Conservation (phyloP, 208 protist species). For the Leishmania guyanensis region DNA sequence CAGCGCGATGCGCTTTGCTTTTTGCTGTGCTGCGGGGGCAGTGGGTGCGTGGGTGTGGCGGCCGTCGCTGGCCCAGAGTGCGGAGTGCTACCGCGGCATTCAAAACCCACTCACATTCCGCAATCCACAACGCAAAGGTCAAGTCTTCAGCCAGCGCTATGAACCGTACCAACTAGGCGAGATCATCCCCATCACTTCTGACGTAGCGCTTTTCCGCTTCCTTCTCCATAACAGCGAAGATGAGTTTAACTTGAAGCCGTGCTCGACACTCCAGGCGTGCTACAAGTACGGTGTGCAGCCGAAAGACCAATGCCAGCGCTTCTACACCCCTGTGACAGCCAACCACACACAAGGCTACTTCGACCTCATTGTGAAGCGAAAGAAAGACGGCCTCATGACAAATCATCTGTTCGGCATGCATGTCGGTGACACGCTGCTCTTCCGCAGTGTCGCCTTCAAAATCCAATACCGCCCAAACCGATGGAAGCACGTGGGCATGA, state of each 20-base stretch:
- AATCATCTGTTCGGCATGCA: constrained; percentile 89
- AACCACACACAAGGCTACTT: constrained; percentile 90
- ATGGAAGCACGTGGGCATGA: constrained; percentile 92
- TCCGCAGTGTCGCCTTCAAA: constrained; percentile 83
- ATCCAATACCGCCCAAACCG: constrained; percentile 85
- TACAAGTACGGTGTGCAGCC: constrained; percentile 89
- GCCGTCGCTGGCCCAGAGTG: constrained; percentile 8
- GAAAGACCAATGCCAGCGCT: constrained; percentile 84
- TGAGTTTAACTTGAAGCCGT: constrained; percentile 87
- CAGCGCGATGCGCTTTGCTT: constrained; percentile 47
- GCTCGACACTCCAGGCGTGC: constrained; percentile 86
- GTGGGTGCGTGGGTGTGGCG: constrained; percentile 34
- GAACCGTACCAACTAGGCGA: constrained; percentile 84
- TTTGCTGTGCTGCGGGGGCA: constrained; percentile 34
- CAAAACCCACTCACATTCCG: constrained; percentile 77
- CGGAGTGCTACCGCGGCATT: constrained; percentile 75
- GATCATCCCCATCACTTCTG: constrained; percentile 84
- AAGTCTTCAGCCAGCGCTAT: constrained; percentile 84
- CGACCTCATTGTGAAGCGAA: constrained; percentile 89
- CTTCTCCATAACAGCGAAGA: constrained; percentile 69
- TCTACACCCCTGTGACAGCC: constrained; percentile 90
- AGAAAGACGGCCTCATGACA: constrained; percentile 79
- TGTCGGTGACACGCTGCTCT: constrained; percentile 83
- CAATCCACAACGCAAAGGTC: constrained; percentile 43
- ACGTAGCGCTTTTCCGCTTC: constrained; percentile 90